phyloP scores from a whole-genome alignment of 306 rosid genomes.

The Hylodesmum podocarpum region DNA sequence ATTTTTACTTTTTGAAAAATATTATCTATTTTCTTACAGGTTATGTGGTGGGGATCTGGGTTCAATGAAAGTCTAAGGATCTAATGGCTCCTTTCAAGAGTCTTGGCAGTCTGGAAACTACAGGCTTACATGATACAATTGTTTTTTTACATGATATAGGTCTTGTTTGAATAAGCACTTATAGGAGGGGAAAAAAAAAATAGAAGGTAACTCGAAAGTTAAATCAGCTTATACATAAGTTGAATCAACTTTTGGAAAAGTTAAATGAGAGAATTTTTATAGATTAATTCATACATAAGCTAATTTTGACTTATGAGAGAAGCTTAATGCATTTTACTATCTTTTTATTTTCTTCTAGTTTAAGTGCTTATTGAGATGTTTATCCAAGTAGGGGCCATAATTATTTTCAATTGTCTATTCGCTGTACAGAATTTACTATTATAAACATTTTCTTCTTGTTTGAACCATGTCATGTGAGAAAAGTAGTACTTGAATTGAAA shows the following conservation, averaged over 20 bases:
- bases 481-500: background rate
- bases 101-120: conserved; percentile 15
- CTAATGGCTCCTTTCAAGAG: conserved; percentile 19
- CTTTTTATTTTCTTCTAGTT: no score
- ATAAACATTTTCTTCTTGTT: background rate
- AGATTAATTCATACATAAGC: no score
- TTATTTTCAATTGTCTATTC: background rate
- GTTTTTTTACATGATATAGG: background rate
- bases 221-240: no score
- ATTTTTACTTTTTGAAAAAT: background rate
- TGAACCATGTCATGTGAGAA: conserved; percentile 3
- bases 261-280: no score
- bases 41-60: conserved; percentile 29
- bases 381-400: no score
- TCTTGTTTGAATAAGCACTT: no score
- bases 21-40: conserved; percentile 23
- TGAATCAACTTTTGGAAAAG: no score
- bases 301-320: no score
- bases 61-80: conserved; percentile 22
- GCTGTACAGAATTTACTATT: background rate
- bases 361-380: no score
- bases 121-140: background rate
- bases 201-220: no score
- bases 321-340: no score
- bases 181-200: no score